phyloP scores from a whole-genome alignment of 148 eudicot species.

The Dianthus caryophyllus region DNA sequence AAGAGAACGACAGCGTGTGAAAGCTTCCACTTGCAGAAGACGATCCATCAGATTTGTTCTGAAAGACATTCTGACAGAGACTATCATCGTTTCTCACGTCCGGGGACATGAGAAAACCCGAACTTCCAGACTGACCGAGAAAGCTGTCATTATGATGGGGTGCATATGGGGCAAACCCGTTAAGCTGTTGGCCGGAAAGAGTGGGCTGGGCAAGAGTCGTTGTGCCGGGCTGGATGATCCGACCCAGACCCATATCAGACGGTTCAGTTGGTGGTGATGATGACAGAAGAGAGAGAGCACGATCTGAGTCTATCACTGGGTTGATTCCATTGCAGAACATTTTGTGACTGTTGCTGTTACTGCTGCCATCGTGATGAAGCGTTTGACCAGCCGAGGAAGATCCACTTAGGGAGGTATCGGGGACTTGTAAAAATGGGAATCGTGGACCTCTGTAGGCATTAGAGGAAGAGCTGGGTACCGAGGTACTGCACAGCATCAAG shows the following conservation, averaged over 20 bases:
- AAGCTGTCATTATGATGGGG: conserved; percentile 26
- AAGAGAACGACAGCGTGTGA: conserved; percentile 59
- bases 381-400: conserved; percentile 39
- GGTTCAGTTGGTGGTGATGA: conserved; percentile 53
- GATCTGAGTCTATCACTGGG: conserved; percentile 45
- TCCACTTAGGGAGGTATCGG: conserved; percentile 27
- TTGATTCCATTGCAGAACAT: conserved; percentile 31
- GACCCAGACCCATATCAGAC: conserved; percentile 42
- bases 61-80: conserved; percentile 45
- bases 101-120: conserved; percentile 18
- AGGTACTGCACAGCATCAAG: conserved; percentile 24
- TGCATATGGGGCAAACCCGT: conserved; percentile 32
- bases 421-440: conserved; percentile 45
- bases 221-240: conserved; percentile 33
- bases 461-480: conserved; percentile 26
- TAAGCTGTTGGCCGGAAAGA: conserved; percentile 26
- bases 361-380: conserved; percentile 31
- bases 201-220: conserved; percentile 26
- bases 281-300: conserved; percentile 99
- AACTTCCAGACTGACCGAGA: conserved; percentile 21
- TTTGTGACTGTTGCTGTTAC: conserved; percentile 15
- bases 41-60: conserved; percentile 38
- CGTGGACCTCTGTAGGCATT: conserved; percentile 39
- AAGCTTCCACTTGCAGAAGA: conserved; percentile 49
- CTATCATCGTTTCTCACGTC: conserved; percentile 16